phyloP scores from a whole-genome alignment of 768 basidiomycete genomes.

The Mycena polygramma region DNA sequence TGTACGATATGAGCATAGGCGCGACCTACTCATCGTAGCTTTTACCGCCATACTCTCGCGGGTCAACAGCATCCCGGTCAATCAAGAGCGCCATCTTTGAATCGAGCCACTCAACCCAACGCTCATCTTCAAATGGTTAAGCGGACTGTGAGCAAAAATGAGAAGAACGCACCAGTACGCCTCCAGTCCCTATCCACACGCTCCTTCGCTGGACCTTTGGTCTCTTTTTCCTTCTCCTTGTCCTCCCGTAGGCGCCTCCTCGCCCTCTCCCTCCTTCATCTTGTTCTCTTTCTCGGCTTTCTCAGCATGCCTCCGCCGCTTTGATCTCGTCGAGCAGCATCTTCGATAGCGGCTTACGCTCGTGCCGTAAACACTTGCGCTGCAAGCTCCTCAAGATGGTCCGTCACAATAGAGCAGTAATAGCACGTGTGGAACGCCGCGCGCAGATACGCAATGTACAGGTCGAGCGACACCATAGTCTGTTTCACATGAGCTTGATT shows the following conservation, averaged over 20 bases:
- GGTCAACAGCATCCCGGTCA: conserved; percentile 84
- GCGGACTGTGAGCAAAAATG: not conserved
- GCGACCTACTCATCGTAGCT: conserved; percentile 84
- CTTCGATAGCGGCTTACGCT: conserved; percentile 81
- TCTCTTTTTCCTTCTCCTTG: conserved; percentile 52
- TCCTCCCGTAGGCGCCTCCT: conserved; percentile 52
- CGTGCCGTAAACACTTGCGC: conserved; percentile 94
- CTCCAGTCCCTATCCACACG: conserved; percentile 57
- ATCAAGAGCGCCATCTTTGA: conserved; percentile 86
- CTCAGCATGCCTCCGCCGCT: conserved; percentile 64
- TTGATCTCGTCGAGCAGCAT: conserved; percentile 71
- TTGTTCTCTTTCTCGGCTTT: conserved; percentile 66
- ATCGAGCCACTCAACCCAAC: conserved; percentile 93
- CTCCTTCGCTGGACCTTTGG: conserved; percentile 42
- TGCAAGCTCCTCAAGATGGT: conserved; percentile 96
- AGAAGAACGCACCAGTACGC: conserved; percentile 70
- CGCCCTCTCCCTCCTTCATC: conserved; percentile 55
- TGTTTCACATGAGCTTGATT: conserved; percentile 49
- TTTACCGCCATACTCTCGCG: conserved; percentile 91
- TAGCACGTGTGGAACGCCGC: conserved; percentile 96
- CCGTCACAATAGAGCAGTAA: conserved; percentile 94
- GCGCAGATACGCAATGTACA: conserved; percentile 94
- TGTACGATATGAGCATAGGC: not conserved
- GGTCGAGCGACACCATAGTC: conserved; percentile 88
- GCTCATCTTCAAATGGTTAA: conserved; percentile 70